A percentile compares a stretch with the other conserved stretches of the same genome.
phyloP scores from a whole-genome alignment of 768 basidiomycete species.

The Mycena alexandri region DNA sequence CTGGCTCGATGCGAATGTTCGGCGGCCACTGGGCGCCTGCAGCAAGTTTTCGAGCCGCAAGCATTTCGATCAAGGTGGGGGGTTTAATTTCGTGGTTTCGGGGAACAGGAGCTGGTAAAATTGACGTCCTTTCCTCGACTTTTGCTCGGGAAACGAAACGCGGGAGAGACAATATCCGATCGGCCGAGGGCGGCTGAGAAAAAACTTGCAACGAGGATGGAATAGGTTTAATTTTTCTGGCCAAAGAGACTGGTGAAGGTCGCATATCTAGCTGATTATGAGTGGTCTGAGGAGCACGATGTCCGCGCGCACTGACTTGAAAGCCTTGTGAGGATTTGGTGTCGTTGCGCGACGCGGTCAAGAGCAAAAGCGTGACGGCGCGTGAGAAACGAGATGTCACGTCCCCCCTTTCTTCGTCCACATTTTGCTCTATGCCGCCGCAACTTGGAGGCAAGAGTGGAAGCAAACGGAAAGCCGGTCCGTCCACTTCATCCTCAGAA shows the following conservation, averaged over 20 bases:
- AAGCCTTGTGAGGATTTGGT: no score
- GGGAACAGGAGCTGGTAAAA: constrained; percentile 31
- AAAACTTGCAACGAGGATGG: constrained; percentile 32
- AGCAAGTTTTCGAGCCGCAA: constrained; percentile 54
- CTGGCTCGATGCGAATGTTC: constrained; percentile 65
- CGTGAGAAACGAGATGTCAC: no score
- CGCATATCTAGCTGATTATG: constrained; percentile 28
- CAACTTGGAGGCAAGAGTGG: not conserved
- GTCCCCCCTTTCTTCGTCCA: constrained; percentile 4
- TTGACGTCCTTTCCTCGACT: constrained; percentile 11
- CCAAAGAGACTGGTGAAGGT: constrained; percentile 25
- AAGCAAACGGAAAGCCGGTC: constrained; percentile 18
- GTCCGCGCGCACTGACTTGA: not conserved
- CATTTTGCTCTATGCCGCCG: not conserved
- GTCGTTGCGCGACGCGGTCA: no score
- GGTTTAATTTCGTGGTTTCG: constrained; percentile 31
- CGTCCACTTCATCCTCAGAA: not conserved
- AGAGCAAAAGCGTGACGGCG: no score
- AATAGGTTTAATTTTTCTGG: constrained; percentile 30
- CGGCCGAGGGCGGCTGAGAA: not conserved
- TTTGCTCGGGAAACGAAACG: constrained; percentile 23
- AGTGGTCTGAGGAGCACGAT: not conserved
- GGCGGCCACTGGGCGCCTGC: constrained; percentile 57
- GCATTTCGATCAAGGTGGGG: constrained; percentile 54
- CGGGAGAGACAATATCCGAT: constrained; percentile 13